A percentile compares a stretch with the other conserved stretches of the same genome.
Evolutionary conservation across 2,329 filamentous ascomycete species (phyloP).

Genomic region (Clarireedia homoeocarpa): DNA sequence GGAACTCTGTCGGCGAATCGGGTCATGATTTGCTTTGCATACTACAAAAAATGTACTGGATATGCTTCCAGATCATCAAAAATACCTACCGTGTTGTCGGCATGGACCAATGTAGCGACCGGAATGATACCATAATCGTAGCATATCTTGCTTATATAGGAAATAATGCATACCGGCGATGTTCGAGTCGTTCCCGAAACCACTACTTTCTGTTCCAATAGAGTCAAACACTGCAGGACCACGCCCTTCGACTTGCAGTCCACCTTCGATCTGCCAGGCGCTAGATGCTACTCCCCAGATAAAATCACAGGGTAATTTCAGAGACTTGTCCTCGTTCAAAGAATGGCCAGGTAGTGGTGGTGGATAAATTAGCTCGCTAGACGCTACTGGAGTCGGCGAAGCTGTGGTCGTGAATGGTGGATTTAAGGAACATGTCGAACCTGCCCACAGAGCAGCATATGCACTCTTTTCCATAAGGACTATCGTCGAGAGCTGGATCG

Average conservation of each 20-base stretch:
- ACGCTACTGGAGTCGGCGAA: background rate
- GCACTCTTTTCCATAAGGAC: background rate
- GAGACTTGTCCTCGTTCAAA: slow-evolving; percentile 7
- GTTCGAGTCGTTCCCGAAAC: background rate
- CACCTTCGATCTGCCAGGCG: slow-evolving; percentile 38
- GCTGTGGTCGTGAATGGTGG: background rate
- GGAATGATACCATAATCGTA: slow-evolving; percentile 42
- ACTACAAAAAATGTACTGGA: slow-evolving; percentile 41
- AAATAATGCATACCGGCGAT: slow-evolving; percentile 37
- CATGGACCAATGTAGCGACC: slow-evolving; percentile 38
- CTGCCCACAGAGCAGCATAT: background rate
- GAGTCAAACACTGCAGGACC: slow-evolving; percentile 19
- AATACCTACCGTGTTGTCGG: background rate
- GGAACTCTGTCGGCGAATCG: slow-evolving; percentile 43
- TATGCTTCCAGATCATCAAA: background rate
- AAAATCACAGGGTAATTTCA: slow-evolving; percentile 38
- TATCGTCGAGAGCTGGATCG: background rate
- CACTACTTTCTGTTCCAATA: background rate
- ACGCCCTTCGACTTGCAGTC: slow-evolving; percentile 35
- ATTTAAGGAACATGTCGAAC: background rate
- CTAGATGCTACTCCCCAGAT: slow-evolving; percentile 39
- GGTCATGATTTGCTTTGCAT: slow-evolving; percentile 41
- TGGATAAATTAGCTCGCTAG: background rate
- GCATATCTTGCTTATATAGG: slow-evolving; percentile 43
- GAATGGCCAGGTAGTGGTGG: background rate